These are phyloP conservation scores for Zygoascus sp. DNA, from an alignment of 1,139 yeast genomes.

Conservation along the genomic window DNA sequence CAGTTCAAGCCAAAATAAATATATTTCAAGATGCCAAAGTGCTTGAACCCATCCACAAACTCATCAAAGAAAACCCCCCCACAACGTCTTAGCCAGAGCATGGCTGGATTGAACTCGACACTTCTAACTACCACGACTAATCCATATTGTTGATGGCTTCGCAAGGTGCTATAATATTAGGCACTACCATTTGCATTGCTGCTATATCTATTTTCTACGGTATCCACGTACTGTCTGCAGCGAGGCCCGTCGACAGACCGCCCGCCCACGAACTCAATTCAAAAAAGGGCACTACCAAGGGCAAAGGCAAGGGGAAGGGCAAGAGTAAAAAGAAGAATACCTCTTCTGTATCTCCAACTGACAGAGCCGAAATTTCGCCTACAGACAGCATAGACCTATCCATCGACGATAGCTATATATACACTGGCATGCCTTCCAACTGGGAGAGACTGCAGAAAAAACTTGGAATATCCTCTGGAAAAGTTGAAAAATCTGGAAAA, in stretches of 20 bases:
- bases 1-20: no score
- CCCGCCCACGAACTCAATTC: no score
- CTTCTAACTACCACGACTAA: neutral
- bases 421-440: conserved; percentile 5
- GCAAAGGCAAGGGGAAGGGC: neutral
- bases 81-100: neutral
- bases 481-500: neutral
- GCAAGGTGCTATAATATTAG: neutral
- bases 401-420: neutral
- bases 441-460: conserved; percentile 8
- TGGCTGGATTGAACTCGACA: no score
- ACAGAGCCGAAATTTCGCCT: neutral
- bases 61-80: neutral
- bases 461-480: neutral
- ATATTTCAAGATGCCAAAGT: no score
- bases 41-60: neutral
- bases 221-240: neutral
- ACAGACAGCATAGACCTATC: neutral
- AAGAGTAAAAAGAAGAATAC: neutral
- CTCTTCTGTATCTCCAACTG: neutral
- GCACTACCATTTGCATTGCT: neutral
- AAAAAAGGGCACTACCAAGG: neutral
- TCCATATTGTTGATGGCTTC: neutral
- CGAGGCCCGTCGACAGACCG: no score
- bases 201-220: neutral